Percentiles rank a stretch among this genome's conserved stretches.
Conservation (phyloP, 768 basidiomycete genomes). For the Leccinellum luteum region DNA sequence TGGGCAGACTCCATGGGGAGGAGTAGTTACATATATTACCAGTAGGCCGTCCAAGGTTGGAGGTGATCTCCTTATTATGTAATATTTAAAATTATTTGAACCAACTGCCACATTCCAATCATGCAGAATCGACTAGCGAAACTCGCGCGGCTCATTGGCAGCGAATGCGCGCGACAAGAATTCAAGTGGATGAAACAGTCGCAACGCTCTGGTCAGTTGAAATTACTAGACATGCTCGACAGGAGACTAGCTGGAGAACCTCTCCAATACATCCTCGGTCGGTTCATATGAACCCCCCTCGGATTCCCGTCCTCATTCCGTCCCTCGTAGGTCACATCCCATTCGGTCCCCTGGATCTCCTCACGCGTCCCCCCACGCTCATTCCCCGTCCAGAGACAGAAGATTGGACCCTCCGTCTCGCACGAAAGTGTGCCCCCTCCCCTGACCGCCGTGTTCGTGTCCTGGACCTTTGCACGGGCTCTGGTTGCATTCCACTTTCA, state of each 20-base stretch:
- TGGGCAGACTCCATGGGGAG: conserved; percentile 7
- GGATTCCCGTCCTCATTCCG: background rate
- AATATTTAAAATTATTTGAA: conserved; percentile 10
- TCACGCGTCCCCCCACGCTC: conserved; percentile 73
- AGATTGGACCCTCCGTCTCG: conserved; percentile 67
- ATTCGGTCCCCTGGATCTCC: conserved; percentile 80
- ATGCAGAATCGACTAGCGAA: conserved; percentile 23
- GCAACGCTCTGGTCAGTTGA: background rate
- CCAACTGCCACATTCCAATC: too few species aligned
- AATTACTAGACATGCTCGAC: conserved; percentile 44
- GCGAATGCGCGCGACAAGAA: conserved; percentile 38
- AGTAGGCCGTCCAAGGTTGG: background rate
- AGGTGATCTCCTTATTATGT: conserved; percentile 20
- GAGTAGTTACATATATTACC: conserved; percentile 11
- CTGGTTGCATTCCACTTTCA: conserved; percentile 89
- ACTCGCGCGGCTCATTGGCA: conserved; percentile 36
- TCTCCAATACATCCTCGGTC: conserved; percentile 89
- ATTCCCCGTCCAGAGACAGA: conserved; percentile 97
- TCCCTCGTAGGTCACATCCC: conserved; percentile 62
- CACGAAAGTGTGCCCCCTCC: conserved; percentile 42
- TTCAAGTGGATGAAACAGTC: conserved; percentile 47
- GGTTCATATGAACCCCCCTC: conserved; percentile 7
- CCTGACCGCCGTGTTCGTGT: conserved; percentile 38
- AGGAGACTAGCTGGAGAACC: conserved; percentile 72
- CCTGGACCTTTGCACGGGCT: conserved; percentile 91